Evolutionary conservation across 2,329 filamentous ascomycete species (phyloP).

Genomic region (Aspergillus sergii): DNA sequence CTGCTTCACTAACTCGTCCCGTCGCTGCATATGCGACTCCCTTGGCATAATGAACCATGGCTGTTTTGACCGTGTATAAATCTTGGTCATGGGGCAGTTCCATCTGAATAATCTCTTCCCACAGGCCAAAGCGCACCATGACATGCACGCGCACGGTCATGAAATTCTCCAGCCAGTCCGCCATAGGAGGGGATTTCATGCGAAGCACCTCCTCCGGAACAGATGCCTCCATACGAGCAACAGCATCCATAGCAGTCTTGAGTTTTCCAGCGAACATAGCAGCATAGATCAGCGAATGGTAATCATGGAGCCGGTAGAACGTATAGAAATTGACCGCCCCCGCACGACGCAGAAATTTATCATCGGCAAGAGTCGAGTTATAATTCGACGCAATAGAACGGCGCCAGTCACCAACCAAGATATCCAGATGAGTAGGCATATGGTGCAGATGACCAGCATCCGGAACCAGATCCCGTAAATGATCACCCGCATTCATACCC

Average conservation of each 20-base stretch:
- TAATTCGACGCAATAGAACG: conserved; percentile 66
- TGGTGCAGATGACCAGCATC: conserved; percentile 70
- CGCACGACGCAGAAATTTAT: conserved; percentile 60
- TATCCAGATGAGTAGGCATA: conserved; percentile 75
- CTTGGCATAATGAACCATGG: conserved; percentile 67
- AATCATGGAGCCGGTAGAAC: conserved; percentile 71
- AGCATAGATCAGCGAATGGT: conserved; percentile 66
- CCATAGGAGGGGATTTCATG: conserved; percentile 71
- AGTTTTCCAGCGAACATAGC: conserved; percentile 68
- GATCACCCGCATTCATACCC: conserved; percentile 62
- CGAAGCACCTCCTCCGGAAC: conserved; percentile 66
- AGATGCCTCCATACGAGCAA: conserved; percentile 59
- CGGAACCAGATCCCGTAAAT: conserved; percentile 71
- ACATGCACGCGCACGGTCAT: conserved; percentile 67
- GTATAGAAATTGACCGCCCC: conserved; percentile 72
- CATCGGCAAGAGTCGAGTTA: conserved; percentile 66
- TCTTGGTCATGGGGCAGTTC: conserved; percentile 57
- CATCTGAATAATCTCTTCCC: conserved; percentile 66
- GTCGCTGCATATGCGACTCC: conserved; percentile 66
- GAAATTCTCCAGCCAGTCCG: conserved; percentile 75
- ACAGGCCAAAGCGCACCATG: conserved; percentile 70
- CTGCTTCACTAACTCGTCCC: conserved; percentile 56
- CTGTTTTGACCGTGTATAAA: conserved; percentile 69
- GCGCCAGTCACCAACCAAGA: conserved; percentile 69
- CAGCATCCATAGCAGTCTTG: conserved; percentile 63